Conservation (phyloP, 805 yeast species). For the Candida manassasensis region DNA sequence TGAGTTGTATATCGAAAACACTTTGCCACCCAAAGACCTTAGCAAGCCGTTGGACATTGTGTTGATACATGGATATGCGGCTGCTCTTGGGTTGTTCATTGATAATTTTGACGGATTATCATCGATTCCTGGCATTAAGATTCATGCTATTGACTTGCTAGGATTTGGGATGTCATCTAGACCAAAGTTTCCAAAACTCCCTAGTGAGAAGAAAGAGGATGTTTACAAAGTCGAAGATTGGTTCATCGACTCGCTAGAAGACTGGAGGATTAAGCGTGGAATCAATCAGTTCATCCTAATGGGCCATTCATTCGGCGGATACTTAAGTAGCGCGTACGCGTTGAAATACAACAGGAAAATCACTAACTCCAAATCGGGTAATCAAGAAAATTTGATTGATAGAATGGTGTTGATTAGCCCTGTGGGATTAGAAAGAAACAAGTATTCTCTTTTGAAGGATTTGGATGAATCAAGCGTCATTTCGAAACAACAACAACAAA, state of each 20-base stretch:
- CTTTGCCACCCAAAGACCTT: slow-evolving; percentile 26
- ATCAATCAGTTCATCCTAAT: slow-evolving; percentile 31
- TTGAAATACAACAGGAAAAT: slow-evolving; percentile 33
- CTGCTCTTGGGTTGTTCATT: slow-evolving; percentile 78
- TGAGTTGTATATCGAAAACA: slow-evolving; percentile 64
- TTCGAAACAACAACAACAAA: slow-evolving; percentile 7
- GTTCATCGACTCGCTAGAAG: slow-evolving; percentile 40
- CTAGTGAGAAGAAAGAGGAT: slow-evolving; percentile 28
- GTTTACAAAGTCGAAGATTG: slow-evolving; percentile 36
- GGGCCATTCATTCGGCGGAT: slow-evolving; percentile 46
- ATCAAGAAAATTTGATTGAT: slow-evolving; percentile 21
- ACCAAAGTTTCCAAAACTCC: slow-evolving; percentile 39
- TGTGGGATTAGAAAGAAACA: slow-evolving; percentile 38
- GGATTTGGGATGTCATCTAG: slow-evolving; percentile 70
- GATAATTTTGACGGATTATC: slow-evolving; percentile 55
- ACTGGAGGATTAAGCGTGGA: slow-evolving; percentile 36
- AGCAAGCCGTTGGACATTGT: slow-evolving; percentile 48
- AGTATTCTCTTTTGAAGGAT: slow-evolving; percentile 23
- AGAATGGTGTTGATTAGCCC: slow-evolving; percentile 40
- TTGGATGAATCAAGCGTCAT: slow-evolving; percentile 10
- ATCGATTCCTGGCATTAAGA: slow-evolving; percentile 46
- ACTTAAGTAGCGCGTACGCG: slow-evolving; percentile 39
- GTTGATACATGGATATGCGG: slow-evolving; percentile 89
- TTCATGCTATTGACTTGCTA: slow-evolving; percentile 67
- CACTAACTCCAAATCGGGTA: slow-evolving; percentile 15